These are phyloP conservation scores for Serendipita indica DNA, from an alignment of 768 basidiomycete species.

Conservation along the genomic window DNA sequence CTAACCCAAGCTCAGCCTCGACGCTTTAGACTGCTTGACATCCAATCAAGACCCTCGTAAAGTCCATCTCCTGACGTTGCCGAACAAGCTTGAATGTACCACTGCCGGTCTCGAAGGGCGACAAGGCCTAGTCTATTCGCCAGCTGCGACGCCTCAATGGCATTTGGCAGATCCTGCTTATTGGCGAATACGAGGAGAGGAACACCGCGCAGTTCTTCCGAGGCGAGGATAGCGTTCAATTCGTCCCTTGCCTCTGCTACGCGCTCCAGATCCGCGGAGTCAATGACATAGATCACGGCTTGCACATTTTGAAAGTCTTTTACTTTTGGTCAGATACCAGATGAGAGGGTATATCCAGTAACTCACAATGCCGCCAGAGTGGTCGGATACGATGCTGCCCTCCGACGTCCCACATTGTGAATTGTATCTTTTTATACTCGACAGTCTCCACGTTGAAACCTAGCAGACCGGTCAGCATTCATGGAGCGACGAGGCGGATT, in stretches of 20 bases:
- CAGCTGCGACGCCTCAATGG: neutral
- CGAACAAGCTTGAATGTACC: conserved; percentile 22
- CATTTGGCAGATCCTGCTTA: conserved; percentile 9
- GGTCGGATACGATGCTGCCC: conserved; percentile 99
- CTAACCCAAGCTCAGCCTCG: neutral
- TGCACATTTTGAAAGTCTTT: conserved; percentile 37
- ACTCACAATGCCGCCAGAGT: conserved; percentile 80
- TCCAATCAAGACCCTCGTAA: conserved; percentile 96
- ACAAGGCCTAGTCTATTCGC: neutral
- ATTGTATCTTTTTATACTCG: conserved; percentile 95
- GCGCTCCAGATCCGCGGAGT: conserved; percentile 36
- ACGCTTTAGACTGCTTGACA: conserved; percentile 27
- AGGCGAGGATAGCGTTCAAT: conserved; percentile 30
- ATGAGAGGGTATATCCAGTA: neutral
- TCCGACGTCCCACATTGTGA: conserved; percentile 93
- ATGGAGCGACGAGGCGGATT: neutral
- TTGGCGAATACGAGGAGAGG: conserved; percentile 25
- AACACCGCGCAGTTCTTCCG: conserved; percentile 30
- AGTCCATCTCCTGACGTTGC: conserved; percentile 97
- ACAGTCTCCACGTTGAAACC: conserved; percentile 99
- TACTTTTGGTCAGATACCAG: neutral
- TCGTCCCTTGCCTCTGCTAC: conserved; percentile 38
- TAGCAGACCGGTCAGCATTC: conserved; percentile 31
- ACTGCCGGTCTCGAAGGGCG: neutral
- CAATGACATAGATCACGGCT: conserved; percentile 53